Evolutionary conservation across 2,329 filamentous ascomycete species (phyloP).

Genomic region (Ophiosphaerella korrae): DNA sequence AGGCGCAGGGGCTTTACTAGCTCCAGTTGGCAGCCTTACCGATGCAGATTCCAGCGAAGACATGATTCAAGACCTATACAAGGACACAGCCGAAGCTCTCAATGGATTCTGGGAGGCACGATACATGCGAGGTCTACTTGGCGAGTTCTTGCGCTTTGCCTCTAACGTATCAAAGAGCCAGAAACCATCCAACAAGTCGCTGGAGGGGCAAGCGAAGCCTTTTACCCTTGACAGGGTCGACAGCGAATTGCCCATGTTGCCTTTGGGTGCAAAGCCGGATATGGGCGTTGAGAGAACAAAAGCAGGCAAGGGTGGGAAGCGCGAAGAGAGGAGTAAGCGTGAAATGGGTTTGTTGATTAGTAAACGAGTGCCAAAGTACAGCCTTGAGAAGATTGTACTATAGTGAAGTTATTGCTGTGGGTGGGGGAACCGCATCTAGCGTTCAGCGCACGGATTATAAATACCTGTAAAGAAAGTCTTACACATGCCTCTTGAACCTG

Average conservation of each 20-base stretch:
- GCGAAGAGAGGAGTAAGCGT: slow-evolving; percentile 69
- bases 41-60: slow-evolving; percentile 63
- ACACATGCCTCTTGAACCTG: too few species aligned
- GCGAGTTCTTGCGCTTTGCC: slow-evolving; percentile 67
- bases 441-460: slow-evolving; percentile 3
- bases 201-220: slow-evolving; percentile 54
- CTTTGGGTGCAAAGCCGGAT: slow-evolving; percentile 71
- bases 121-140: slow-evolving; percentile 66
- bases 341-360: slow-evolving; percentile 79
- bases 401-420: slow-evolving; percentile 1
- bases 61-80: slow-evolving; percentile 67
- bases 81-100: slow-evolving; percentile 72
- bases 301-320: slow-evolving; percentile 71
- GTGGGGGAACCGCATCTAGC: slow-evolving; percentile 1
- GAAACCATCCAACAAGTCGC: slow-evolving; percentile 37
- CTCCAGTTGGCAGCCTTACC: slow-evolving; percentile 54
- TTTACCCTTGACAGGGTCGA: slow-evolving; percentile 50
- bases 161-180: slow-evolving; percentile 34
- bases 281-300: slow-evolving; percentile 56
- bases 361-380: slow-evolving; percentile 81
- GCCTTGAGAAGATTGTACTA: slow-evolving; percentile 70
- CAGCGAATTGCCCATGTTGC: slow-evolving; percentile 60
- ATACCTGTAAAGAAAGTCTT: not conserved
- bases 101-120: slow-evolving; percentile 73
- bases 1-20: slow-evolving; percentile 74